Evolutionary conservation across 2,329 filamentous ascomycete species (phyloP).

Genomic region (Nigrograna mackinnonii): DNA sequence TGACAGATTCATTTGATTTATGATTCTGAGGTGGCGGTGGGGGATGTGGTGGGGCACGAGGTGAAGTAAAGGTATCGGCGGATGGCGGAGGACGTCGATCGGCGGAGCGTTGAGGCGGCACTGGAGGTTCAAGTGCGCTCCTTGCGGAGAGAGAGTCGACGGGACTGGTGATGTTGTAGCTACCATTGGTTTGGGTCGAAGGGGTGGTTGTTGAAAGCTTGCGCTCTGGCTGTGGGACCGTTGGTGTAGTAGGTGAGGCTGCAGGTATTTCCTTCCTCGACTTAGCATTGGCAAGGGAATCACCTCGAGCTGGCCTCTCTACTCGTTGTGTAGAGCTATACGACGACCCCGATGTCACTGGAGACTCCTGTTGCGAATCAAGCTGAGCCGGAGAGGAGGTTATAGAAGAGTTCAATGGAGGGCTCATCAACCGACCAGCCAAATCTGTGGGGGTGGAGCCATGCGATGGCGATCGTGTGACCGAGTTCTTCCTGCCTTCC

Average conservation of each 20-base stretch:
- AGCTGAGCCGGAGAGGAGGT: constrained; percentile 43
- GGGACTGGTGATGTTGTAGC: constrained; percentile 45
- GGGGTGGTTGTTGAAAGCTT: constrained; percentile 38
- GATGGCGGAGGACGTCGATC: constrained; percentile 47
- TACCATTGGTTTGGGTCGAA: constrained; percentile 42
- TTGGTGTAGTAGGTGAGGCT: constrained; percentile 46
- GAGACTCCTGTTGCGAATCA: constrained; percentile 34
- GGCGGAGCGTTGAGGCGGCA: constrained; percentile 50
- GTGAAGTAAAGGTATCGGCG: constrained; percentile 48
- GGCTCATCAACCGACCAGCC: constrained; percentile 34
- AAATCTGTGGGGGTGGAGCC: constrained; percentile 47
- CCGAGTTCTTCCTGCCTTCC: constrained; percentile 50
- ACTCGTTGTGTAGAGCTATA: constrained; percentile 43
- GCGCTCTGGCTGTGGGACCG: constrained; percentile 41
- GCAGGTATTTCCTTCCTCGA: constrained; percentile 65
- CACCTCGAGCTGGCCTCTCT: constrained; percentile 59
- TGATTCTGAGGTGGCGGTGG: constrained; percentile 43
- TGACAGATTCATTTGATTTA: constrained; percentile 48
- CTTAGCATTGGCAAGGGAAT: constrained; percentile 55
- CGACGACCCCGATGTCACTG: constrained; percentile 38
- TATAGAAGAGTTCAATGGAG: constrained; percentile 32
- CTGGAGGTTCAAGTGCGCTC: constrained; percentile 46
- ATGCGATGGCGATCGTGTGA: constrained; percentile 44
- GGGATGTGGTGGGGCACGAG: constrained; percentile 48
- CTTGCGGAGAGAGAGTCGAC: constrained; percentile 46